These are phyloP conservation scores for Aspergillus melleus DNA, from an alignment of 2,329 filamentous ascomycete genomes.

Conservation along the genomic window DNA sequence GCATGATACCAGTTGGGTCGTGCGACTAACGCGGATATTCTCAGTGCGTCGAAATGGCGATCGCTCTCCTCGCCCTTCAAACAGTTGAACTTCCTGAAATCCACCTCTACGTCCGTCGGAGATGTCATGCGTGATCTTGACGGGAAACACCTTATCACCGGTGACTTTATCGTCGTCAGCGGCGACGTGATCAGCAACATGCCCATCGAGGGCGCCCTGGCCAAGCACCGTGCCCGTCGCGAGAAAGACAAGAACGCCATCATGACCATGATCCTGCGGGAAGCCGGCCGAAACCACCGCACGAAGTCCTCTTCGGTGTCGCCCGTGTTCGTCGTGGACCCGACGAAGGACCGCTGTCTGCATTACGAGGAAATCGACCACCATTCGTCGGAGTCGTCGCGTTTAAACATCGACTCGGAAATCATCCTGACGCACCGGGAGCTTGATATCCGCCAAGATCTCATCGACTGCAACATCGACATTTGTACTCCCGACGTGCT, in stretches of 20 bases:
- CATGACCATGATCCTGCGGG: conserved; percentile 91
- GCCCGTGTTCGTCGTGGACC: conserved; percentile 84
- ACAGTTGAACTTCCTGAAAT: conserved; percentile 79
- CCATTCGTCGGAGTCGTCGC: conserved; percentile 52
- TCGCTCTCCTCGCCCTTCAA: conserved; percentile 76
- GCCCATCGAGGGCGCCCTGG: conserved; percentile 74
- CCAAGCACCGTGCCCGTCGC: conserved; percentile 76
- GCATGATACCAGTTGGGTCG: background rate
- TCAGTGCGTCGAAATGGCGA: conserved; percentile 69
- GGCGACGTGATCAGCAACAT: conserved; percentile 92
- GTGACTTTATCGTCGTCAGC: conserved; percentile 90
- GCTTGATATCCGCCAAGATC: conserved; percentile 79
- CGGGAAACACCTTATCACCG: conserved; percentile 76
- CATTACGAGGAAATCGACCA: conserved; percentile 92
- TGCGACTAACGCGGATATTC: conserved; percentile 5
- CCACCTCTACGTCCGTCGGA: conserved; percentile 81
- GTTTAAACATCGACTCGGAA: conserved; percentile 71
- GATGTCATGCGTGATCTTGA: conserved; percentile 95
- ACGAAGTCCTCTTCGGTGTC: conserved; percentile 74
- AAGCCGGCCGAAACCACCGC: conserved; percentile 71
- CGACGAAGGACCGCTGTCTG: conserved; percentile 74
- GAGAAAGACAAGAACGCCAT: conserved; percentile 88
- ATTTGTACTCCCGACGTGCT: conserved; percentile 96
- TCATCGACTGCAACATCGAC: conserved; percentile 93
- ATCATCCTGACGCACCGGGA: conserved; percentile 73